These are phyloP conservation scores for Nemania abortiva DNA, from an alignment of 2,329 filamentous ascomycete species.

Conservation along the genomic window DNA sequence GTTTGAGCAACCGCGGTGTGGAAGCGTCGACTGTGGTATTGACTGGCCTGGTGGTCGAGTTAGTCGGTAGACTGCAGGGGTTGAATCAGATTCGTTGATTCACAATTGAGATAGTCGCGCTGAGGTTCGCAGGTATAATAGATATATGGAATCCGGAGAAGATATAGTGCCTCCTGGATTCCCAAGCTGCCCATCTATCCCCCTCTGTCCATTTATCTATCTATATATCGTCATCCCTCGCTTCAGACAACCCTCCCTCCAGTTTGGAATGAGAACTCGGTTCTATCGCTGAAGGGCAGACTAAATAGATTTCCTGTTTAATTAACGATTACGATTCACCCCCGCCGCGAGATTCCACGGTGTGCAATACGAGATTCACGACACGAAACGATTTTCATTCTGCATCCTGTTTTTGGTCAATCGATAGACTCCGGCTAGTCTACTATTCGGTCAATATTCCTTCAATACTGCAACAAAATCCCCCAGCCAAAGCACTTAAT, in stretches of 20 bases:
- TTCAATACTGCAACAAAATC: conserved; percentile 38
- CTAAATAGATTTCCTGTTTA: conserved; percentile 30
- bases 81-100: conserved; percentile 27
- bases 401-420: conserved; percentile 19
- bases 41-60: conserved; percentile 37
- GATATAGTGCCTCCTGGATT: conserved; percentile 37
- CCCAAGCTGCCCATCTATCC: conserved; percentile 26
- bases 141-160: conserved; percentile 47
- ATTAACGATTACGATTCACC: conserved; percentile 41
- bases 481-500: conserved; percentile 45
- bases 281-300: conserved; percentile 46
- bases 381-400: conserved; percentile 45
- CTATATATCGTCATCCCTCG: conserved; percentile 27
- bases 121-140: conserved; percentile 40
- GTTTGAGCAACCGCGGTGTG: conserved; percentile 44
- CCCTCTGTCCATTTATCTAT: conserved; percentile 1
- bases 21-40: conserved; percentile 33
- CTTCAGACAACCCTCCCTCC: conserved; percentile 34
- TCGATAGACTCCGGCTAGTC: conserved; percentile 50
- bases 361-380: conserved; percentile 47
- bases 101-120: conserved; percentile 28
- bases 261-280: conserved; percentile 45
- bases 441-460: conserved; percentile 44
- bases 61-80: conserved; percentile 38
- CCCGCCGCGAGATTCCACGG: conserved; percentile 40